Evolutionary conservation across 805 yeast species (phyloP), one percentile per base, ranked within the genome.

Genomic region (Sugiyamaella americana): DNA sequence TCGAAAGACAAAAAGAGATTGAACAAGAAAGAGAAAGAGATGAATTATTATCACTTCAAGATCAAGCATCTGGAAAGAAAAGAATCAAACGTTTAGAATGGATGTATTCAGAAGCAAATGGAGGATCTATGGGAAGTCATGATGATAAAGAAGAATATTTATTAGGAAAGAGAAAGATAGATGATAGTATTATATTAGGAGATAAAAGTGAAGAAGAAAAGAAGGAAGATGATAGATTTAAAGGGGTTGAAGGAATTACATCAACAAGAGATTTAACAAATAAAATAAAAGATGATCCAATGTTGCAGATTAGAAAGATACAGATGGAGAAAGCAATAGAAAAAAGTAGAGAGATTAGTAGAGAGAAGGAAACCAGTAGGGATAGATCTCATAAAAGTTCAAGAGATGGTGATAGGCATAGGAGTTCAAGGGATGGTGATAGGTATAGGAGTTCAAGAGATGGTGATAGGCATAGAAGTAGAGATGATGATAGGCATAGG

Each of bases 21-120:
- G 71, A 70, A 17, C 72, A 75, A 48, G 87, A 84, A 51, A 68
- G 76, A 34, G 84, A 84, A 51, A 67, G 78, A 34, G 69, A 75
- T 40, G 82, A 81, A 54, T 63, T 84, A 36, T 59, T 71, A 46
- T 70, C 67, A 32, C 57, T 77, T 51, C 79, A 75, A 35, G 71
- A 67, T 43, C 58, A 65, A 26, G 57, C 65, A 3, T 66, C 61
- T 50, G 67, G 75, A 54, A 53, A 61, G 54, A 57, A 60, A 52
- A 47, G 71, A 49, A 58, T 64, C 46, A 66, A 73, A 45, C 76
- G 82, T 43, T 69, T 87, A 19, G 83, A 78, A 38, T 89, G 97
- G 97, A 91, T 91, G 95, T 89, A 89, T 59, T 76, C 82, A 11
- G 78, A 73, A 19, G 71, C 78, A 3, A 43, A 40, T 16, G 60